These are phyloP conservation scores for Scleromitrula shiraiana DNA, from an alignment of 2,329 filamentous ascomycete species.

Conservation along the genomic window DNA sequence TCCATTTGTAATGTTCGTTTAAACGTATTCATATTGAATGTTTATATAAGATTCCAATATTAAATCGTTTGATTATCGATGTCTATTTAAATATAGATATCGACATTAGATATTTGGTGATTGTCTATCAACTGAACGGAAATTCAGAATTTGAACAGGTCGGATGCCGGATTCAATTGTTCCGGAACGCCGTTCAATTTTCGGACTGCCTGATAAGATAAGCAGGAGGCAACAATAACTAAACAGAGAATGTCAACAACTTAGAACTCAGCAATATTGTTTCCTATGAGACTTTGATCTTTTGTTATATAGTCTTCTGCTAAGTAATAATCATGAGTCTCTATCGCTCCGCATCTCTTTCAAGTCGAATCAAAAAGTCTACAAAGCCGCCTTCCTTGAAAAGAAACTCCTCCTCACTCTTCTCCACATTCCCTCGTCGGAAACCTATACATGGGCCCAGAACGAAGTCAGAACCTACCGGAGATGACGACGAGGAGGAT, in stretches of 20 bases:
- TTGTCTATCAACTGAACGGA: no score
- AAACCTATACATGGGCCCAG: constrained; percentile 21
- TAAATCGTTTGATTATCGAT: no score
- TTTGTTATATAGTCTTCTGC: neutral
- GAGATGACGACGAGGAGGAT: constrained; percentile 29
- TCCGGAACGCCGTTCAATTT: no score
- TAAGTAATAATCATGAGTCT: constrained; percentile 22
- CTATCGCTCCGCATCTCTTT: constrained; percentile 25
- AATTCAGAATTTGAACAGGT: no score
- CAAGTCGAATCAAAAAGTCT: constrained; percentile 28
- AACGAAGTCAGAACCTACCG: constrained; percentile 11
- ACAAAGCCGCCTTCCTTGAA: constrained; percentile 24
- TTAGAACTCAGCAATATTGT: neutral
- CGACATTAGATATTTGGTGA: no score
- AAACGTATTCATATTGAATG: no score
- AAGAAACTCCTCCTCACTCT: constrained; percentile 23
- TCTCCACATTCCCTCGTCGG: constrained; percentile 23
- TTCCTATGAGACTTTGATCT: neutral
- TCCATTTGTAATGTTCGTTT: no score
- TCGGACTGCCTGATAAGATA: neutral
- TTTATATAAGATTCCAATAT: no score
- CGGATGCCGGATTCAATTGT: no score
- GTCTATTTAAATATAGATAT: neutral
- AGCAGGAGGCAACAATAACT: neutral
- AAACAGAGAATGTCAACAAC: neutral